These are phyloP conservation scores for Populus davidiana DNA, from an alignment of 345 rosid genomes.

Conservation along the genomic window DNA sequence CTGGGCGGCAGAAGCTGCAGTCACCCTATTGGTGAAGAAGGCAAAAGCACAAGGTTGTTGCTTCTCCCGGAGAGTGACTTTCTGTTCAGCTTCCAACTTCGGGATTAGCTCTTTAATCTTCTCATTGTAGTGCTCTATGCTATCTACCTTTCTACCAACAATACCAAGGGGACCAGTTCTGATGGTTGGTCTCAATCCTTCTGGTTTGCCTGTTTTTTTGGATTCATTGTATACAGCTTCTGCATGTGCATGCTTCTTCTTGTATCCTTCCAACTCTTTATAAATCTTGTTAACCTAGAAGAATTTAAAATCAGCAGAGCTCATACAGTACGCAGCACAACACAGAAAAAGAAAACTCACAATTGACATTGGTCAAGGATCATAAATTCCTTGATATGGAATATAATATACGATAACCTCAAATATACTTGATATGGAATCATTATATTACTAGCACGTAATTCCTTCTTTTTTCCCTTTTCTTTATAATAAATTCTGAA, in stretches of 20 bases:
- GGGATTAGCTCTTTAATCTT: slow-evolving; percentile 51
- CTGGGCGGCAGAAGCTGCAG: slow-evolving; percentile 73
- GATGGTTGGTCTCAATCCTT: slow-evolving; percentile 54
- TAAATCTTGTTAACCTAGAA: slow-evolving; percentile 72
- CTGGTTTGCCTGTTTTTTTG: slow-evolving; percentile 30
- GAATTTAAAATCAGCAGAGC: not conserved
- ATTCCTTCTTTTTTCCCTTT: not conserved
- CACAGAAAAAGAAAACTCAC: not conserved
- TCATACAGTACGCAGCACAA: not conserved
- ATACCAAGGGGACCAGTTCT: slow-evolving; percentile 69
- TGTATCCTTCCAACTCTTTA: slow-evolving; percentile 64
- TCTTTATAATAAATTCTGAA: too few relatives aligned
- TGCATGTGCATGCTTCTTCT: slow-evolving; percentile 73
- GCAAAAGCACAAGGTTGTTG: slow-evolving; percentile 68
- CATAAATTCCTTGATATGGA: not conserved
- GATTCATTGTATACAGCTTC: slow-evolving; percentile 54
- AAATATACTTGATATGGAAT: not conserved
- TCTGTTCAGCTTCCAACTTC: slow-evolving; percentile 72
- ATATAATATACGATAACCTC: not conserved
- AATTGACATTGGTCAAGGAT: not conserved
- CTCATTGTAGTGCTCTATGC: slow-evolving; percentile 63
- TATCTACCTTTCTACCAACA: slow-evolving; percentile 61
- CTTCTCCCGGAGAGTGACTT: slow-evolving; percentile 62
- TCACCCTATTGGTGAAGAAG: slow-evolving; percentile 64
- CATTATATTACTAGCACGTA: too few relatives aligned